phyloP scores from a whole-genome alignment of 306 rosid species.

The Gillenia trifoliata region DNA sequence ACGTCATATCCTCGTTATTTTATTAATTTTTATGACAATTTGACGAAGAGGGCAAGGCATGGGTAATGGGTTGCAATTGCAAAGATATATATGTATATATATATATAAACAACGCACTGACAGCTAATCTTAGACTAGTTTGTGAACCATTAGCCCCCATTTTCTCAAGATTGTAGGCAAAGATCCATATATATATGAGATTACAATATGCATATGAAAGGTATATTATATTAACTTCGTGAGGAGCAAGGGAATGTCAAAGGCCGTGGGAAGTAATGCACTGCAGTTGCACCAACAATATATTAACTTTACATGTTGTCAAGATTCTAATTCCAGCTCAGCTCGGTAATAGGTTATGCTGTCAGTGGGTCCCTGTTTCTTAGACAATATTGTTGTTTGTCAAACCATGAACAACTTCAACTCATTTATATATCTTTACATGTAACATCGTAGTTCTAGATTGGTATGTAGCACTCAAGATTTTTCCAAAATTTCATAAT shows the following conservation, averaged over 20 bases:
- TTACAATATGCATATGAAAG: not conserved
- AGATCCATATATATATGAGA: too few relatives aligned
- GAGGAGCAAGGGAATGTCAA: slow-evolving; percentile 28
- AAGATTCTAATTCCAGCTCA: not conserved
- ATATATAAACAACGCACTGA: slow-evolving; percentile 24
- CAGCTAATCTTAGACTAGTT: slow-evolving; percentile 24
- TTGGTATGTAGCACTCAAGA: too few relatives aligned
- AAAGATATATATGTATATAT: slow-evolving; percentile 9
- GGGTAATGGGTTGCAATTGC: too few relatives aligned
- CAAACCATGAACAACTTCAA: too few relatives aligned
- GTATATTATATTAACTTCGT: slow-evolving; percentile 12
- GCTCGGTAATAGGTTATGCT: not conserved
- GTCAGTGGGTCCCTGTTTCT: not conserved
- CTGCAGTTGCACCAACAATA: not conserved
- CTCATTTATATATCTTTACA: too few relatives aligned
- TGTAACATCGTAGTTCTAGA: too few relatives aligned
- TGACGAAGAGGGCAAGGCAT: slow-evolving; percentile 45
- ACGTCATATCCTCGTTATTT: slow-evolving; percentile 13
- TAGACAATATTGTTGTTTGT: not conserved
- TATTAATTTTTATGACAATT: slow-evolving; percentile 4
- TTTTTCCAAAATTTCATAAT: too few relatives aligned
- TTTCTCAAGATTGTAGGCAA: not conserved
- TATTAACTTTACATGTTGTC: not conserved
- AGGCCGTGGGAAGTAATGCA: not conserved
- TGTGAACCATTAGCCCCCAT: slow-evolving; percentile 2